These are phyloP conservation scores for Chrysoporthe deuterocubensis DNA, from an alignment of 2,329 filamentous ascomycete species.

Conservation along the genomic window DNA sequence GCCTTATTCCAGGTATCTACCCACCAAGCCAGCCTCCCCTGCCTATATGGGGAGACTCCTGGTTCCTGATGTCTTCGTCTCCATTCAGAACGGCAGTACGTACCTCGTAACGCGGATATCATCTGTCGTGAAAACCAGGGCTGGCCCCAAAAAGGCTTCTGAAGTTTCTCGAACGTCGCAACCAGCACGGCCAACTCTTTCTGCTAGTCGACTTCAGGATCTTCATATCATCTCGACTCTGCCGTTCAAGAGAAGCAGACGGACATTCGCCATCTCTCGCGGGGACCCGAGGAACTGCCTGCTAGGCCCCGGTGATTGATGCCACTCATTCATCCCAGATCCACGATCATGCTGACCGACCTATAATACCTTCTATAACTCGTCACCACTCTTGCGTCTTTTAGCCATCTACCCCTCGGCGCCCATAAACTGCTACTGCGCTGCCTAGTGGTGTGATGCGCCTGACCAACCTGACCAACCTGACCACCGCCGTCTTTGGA, in stretches of 20 bases:
- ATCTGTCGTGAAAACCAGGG: constrained; percentile 19
- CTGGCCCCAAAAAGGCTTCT: constrained; percentile 22
- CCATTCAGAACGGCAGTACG: constrained; percentile 18
- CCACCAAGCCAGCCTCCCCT: constrained; percentile 13
- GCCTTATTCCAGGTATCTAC: constrained; percentile 20
- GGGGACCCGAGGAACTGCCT: not conserved
- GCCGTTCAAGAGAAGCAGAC: constrained; percentile 6
- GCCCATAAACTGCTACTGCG: not conserved
- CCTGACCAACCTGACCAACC: constrained; percentile 8
- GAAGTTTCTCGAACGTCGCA: constrained; percentile 12
- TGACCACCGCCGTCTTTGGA: not conserved
- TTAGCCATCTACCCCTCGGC: constrained; percentile 7
- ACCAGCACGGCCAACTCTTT: constrained; percentile 9
- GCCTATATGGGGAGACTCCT: constrained; percentile 21
- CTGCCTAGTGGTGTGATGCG: constrained; percentile 6
- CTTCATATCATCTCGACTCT: constrained; percentile 8
- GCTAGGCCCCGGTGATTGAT: constrained; percentile 15
- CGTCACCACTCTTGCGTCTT: constrained; percentile 10
- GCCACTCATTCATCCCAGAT: constrained; percentile 23
- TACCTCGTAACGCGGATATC: constrained; percentile 24
- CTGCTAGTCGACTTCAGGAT: not conserved
- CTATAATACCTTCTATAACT: constrained; percentile 25
- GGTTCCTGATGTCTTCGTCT: constrained; percentile 18
- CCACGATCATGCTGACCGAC: constrained; percentile 23
- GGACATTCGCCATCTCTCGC: constrained; percentile 9